Evolutionary conservation across 306 rosid genomes (phyloP).

Genomic region (Potentilla sterilis): DNA sequence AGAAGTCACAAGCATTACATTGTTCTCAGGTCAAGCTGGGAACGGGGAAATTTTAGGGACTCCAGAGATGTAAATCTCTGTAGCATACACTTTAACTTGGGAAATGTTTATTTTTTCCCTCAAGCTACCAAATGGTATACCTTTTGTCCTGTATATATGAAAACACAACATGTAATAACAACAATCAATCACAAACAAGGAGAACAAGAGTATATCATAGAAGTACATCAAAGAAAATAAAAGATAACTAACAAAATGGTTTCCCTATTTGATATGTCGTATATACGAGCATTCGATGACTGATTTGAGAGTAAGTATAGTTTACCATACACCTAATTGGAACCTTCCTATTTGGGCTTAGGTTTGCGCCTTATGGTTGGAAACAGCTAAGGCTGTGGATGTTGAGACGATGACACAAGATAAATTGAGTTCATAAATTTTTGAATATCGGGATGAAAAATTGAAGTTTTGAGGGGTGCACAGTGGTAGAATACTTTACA

Average conservation of each 20-base stretch:
- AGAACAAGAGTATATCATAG: neutral
- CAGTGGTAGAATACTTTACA: neutral
- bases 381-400: neutral
- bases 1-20: slow-evolving; percentile 3
- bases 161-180: neutral
- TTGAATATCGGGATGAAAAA: neutral
- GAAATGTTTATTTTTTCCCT: neutral
- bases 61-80: neutral
- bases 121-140: neutral
- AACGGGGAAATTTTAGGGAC: neutral
- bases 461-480: neutral
- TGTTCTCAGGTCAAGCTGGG: neutral
- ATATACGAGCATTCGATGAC: neutral
- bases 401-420: neutral
- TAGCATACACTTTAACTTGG: neutral
- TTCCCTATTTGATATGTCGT: neutral
- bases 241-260: neutral
- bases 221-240: neutral
- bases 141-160: neutral
- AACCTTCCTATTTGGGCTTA: neutral
- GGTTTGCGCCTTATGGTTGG: neutral
- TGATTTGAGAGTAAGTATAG: neutral
- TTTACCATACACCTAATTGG: neutral
- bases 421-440: neutral
- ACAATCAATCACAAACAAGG: neutral